These are phyloP conservation scores for Trichoderma sp. DNA, from an alignment of 2,329 filamentous ascomycete genomes.

Conservation along the genomic window DNA sequence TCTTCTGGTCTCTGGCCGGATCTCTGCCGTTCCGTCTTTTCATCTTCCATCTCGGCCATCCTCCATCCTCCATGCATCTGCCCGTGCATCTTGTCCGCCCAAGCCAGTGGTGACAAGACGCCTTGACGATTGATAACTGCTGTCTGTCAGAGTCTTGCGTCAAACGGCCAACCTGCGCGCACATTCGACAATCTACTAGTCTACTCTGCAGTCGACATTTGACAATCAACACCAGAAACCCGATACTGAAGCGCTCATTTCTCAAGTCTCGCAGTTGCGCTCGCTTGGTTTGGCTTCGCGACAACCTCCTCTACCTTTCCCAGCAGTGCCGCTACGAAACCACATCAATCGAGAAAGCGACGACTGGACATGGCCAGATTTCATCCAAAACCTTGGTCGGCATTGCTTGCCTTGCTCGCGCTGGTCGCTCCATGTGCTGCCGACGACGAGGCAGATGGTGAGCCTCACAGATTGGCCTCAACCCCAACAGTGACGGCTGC, in stretches of 20 bases:
- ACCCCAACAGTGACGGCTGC: slow-evolving; percentile 38
- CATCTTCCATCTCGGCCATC: not conserved
- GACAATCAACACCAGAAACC: not conserved
- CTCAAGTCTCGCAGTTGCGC: not conserved
- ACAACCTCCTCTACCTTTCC: not conserved
- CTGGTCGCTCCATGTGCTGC: slow-evolving; percentile 21
- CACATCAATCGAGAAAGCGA: not conserved
- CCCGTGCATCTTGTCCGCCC: not conserved
- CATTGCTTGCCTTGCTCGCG: slow-evolving; percentile 29
- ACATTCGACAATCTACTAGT: not conserved
- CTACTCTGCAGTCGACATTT: not conserved
- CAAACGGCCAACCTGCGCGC: not conserved
- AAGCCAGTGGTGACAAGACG: not conserved
- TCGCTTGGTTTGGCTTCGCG: not conserved
- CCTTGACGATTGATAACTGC: not conserved
- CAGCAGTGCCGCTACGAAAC: not conserved
- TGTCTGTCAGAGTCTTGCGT: not conserved
- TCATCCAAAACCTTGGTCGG: slow-evolving; percentile 1
- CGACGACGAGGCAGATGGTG: slow-evolving; percentile 22
- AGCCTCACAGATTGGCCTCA: slow-evolving; percentile 7
- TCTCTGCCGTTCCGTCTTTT: not conserved
- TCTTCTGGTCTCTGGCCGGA: not conserved
- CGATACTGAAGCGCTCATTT: not conserved
- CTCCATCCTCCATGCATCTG: not conserved
- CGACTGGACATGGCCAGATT: not conserved